Evolutionary conservation across 768 basidiomycete genomes (phyloP), one percentile per base, ranked within the genome.

Genomic region (Paxillus rubicundulus): DNA sequence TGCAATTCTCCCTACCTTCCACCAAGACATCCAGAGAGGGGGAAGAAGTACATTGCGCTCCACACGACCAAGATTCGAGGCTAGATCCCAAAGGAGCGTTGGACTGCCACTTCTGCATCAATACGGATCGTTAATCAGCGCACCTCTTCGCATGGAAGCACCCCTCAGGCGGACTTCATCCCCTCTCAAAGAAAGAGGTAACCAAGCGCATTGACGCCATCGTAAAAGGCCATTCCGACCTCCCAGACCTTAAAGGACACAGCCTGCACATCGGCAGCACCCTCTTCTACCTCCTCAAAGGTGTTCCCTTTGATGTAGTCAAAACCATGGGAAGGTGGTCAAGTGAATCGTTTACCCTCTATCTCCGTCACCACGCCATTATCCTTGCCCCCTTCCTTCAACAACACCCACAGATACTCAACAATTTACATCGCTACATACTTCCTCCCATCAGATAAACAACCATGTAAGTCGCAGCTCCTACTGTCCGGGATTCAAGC

Each of bases 291-390:
- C 57, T 74, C 0, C 55, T 72, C 0, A 27, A 21, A 0, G 67
- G 69, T 0, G 53, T 64, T 1, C 60, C 64, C 0, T 72, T 74
- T 1, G 64, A 74, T 3, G 49, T 73, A 0, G 68, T 75, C 1
- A 68, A 70, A 2, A 57, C 61, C 0, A 66, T 65, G 41, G 73
- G 73, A 0, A 52, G 67, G 0, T 77, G 74, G 74, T 63, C 56
- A 0, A 59, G 70, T 2, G 67, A 72, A 3, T 50, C 70, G 0
- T 74, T 74, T 47, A 34, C 46, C 0, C 2, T 58, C 0, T 74
- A 74, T 45, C 64, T 74, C 0, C 47, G 59, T 0, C 52, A 67
- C 13, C 72, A 72, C 38, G 59, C 63, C 1, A 42, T 55, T 12
- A 54, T 68, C 6, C 37, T 70, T 0, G 64, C 66, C 0, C 65